phyloP scores from a whole-genome alignment of 441 rosid genomes.

The Jatropha multifida region DNA sequence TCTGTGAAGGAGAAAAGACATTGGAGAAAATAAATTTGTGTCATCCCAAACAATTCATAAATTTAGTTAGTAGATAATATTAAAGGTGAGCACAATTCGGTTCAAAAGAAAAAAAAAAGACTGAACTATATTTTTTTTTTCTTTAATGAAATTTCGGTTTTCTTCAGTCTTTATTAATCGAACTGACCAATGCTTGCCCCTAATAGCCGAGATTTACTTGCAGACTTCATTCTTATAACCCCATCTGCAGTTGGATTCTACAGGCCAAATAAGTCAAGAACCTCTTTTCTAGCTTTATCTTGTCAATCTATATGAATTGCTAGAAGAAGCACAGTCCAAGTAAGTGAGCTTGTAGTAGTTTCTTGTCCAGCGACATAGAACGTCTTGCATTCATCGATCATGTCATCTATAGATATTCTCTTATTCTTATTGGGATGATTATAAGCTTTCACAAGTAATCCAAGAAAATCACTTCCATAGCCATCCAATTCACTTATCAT shows the following conservation, averaged over 20 bases:
- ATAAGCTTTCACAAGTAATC: slow-evolving; percentile 36
- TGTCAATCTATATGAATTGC: slow-evolving; percentile 41
- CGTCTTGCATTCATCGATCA: slow-evolving; percentile 46
- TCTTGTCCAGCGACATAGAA: slow-evolving; percentile 51
- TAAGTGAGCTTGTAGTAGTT: slow-evolving; percentile 25
- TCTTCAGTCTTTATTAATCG: no score
- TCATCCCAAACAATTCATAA: background rate
- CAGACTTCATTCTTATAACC: slow-evolving; percentile 28
- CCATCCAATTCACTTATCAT: slow-evolving; percentile 18
- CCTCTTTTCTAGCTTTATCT: slow-evolving; percentile 39
- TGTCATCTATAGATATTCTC: slow-evolving; percentile 27
- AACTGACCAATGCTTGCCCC: no score
- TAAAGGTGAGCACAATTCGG: no score
- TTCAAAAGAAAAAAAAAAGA: background rate
- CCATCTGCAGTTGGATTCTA: slow-evolving; percentile 29
- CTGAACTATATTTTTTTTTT: no score
- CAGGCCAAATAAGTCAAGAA: slow-evolving; percentile 28
- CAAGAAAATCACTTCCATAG: slow-evolving; percentile 43
- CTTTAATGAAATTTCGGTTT: no score
- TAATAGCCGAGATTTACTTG: slow-evolving; percentile 5
- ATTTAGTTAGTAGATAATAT: no score
- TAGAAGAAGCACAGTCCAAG: slow-evolving; percentile 38
- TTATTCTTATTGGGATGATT: slow-evolving; percentile 20
- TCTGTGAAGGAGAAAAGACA: slow-evolving; percentile 16
- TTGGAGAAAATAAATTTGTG: background rate